A percentile compares a stretch with the other conserved stretches of the same genome.
phyloP scores from a whole-genome alignment of 2,329 filamentous ascomycete genomes.

The Arachnomyces sp. region DNA sequence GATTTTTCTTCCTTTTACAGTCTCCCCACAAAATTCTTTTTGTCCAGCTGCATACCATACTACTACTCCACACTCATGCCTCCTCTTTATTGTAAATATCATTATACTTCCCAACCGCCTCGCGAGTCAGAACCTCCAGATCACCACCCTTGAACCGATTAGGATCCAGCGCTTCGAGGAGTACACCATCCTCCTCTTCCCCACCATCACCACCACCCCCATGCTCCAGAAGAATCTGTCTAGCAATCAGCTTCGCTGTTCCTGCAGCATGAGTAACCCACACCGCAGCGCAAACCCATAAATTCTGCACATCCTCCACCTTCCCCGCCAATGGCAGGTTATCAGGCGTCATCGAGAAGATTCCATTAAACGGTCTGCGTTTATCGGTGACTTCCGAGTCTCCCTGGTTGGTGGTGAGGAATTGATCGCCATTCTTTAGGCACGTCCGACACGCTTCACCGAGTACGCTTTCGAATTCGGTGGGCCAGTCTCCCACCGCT shows the following conservation, averaged over 20 bases:
- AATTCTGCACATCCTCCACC: slow-evolving; percentile 15
- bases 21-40: too few relatives aligned
- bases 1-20: too few relatives aligned
- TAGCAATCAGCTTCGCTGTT: slow-evolving; percentile 18
- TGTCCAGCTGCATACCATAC: too few relatives aligned
- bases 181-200: slow-evolving; percentile 12
- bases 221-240: slow-evolving; percentile 7
- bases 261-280: slow-evolving; percentile 31
- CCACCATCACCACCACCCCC: slow-evolving; percentile 1
- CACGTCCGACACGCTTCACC: slow-evolving; percentile 8
- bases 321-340: slow-evolving; percentile 26
- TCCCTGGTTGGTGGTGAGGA: slow-evolving; percentile 11
- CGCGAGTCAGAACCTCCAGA: slow-evolving; percentile 12
- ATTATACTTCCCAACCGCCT: slow-evolving; percentile 23
- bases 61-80: too few relatives aligned
- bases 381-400: neutral
- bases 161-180: slow-evolving; percentile 18
- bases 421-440: slow-evolving; percentile 5
- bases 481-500: slow-evolving; percentile 17
- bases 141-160: slow-evolving; percentile 18
- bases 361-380: slow-evolving; percentile 23
- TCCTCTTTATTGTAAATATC: slow-evolving; percentile 20
- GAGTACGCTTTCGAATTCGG: slow-evolving; percentile 16
- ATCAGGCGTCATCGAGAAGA: slow-evolving; percentile 29
- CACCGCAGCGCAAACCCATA: slow-evolving; percentile 26